A percentile compares a stretch with the other conserved stretches of the same genome.
Conservation (phyloP, 257 asterid species). For the Catharanthus roseus region DNA sequence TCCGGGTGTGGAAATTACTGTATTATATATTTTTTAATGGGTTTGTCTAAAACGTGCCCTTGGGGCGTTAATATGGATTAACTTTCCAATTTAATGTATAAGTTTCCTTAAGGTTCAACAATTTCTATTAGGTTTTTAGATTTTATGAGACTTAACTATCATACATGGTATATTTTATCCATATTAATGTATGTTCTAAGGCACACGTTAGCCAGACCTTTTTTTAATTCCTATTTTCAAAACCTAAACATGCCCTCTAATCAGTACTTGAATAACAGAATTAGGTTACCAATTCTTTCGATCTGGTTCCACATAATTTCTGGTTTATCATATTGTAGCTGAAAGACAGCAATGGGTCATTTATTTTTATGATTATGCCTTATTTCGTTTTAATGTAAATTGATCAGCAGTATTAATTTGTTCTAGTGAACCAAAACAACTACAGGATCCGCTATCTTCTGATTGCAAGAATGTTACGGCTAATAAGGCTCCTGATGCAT, state of each 20-base stretch:
- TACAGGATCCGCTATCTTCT: slow-evolving; percentile 98
- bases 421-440: slow-evolving; percentile 1
- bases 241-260: neutral
- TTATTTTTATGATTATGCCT: neutral
- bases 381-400: neutral
- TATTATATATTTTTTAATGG: no score
- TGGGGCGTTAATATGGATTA: no score
- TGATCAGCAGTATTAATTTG: neutral
- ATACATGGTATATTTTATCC: no score
- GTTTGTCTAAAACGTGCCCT: no score
- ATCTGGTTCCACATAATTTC: neutral
- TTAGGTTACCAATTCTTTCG: neutral
- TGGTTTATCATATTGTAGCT: neutral
- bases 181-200: no score
- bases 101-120: no score
- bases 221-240: no score
- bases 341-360: neutral
- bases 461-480: slow-evolving; percentile 87
- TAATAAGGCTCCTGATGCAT: slow-evolving; percentile 92
- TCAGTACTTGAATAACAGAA: neutral
- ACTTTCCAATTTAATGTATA: no score
- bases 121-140: no score
- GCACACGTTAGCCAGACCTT: no score
- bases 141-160: no score
- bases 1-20: no score